Conservation (phyloP, 2,329 filamentous ascomycete species). For the Diaporthe vexans region DNA sequence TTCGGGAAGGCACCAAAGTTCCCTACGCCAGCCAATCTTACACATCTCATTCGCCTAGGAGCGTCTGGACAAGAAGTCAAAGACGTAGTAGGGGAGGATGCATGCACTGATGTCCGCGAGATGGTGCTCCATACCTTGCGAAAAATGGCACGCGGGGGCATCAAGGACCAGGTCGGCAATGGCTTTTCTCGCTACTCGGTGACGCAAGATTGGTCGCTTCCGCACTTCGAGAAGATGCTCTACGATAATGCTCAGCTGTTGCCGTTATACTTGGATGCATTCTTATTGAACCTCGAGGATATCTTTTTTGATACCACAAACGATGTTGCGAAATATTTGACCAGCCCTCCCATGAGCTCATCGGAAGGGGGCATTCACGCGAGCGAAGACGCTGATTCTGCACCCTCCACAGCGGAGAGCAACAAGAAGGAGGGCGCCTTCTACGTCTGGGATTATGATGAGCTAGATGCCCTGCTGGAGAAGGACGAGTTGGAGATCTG, state of each 20-base stretch:
- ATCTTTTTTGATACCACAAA: slow-evolving; percentile 73
- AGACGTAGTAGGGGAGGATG: slow-evolving; percentile 67
- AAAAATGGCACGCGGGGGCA: slow-evolving; percentile 70
- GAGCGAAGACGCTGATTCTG: slow-evolving; percentile 88
- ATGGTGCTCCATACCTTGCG: slow-evolving; percentile 85
- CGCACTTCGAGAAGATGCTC: slow-evolving; percentile 94
- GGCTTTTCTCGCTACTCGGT: slow-evolving; percentile 81
- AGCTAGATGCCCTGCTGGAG: slow-evolving; percentile 79
- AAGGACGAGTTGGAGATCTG: slow-evolving; percentile 76
- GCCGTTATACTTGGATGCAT: slow-evolving; percentile 84
- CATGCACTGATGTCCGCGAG: slow-evolving; percentile 77
- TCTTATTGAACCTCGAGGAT: slow-evolving; percentile 67
- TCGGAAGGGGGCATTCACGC: slow-evolving; percentile 81
- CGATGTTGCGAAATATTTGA: slow-evolving; percentile 72
- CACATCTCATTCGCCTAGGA: slow-evolving; percentile 80
- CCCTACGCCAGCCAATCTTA: slow-evolving; percentile 83
- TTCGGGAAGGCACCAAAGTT: slow-evolving; percentile 89
- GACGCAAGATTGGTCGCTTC: slow-evolving; percentile 88
- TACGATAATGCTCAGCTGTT: slow-evolving; percentile 90
- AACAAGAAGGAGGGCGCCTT: slow-evolving; percentile 90
- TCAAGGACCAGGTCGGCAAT: slow-evolving; percentile 65
- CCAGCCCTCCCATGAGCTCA: slow-evolving; percentile 75
- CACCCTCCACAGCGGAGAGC: slow-evolving; percentile 74
- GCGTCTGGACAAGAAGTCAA: slow-evolving; percentile 70
- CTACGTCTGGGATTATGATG: slow-evolving; percentile 88